Evolutionary conservation across 192 early-diverging fungal genomes (phyloP).

Genomic region (Kickxella alabastrina): DNA sequence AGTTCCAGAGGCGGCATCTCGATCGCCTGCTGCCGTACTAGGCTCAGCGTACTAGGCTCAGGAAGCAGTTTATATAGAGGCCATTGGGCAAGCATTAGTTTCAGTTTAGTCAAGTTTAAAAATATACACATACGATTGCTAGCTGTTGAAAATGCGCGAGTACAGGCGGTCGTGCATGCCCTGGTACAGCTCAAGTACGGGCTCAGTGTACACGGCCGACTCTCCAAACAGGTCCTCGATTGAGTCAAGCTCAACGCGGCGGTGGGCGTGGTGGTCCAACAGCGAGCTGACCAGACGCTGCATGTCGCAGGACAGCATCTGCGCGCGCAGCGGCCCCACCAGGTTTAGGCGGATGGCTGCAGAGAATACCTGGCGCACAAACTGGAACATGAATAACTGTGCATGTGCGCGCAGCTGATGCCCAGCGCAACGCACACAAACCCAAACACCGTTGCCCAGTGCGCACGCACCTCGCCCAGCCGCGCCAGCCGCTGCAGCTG

Average conservation of each 20-base stretch:
- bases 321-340: constrained; percentile 85
- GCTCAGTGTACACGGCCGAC: constrained; percentile 58
- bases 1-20: constrained; percentile 41
- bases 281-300: constrained; percentile 53
- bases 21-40: constrained; percentile 44
- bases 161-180: constrained; percentile 77
- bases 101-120: neutral
- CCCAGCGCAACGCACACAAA: constrained; percentile 56
- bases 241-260: constrained; percentile 12
- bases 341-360: constrained; percentile 86
- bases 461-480: constrained; percentile 54
- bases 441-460: constrained; percentile 79
- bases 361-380: constrained; percentile 81
- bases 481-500: constrained; percentile 53
- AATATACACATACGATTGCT: constrained; percentile 1
- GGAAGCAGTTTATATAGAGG: too few species aligned
- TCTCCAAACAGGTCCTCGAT: constrained; percentile 41
- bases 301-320: constrained; percentile 64
- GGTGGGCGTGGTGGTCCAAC: constrained; percentile 53
- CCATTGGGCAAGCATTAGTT: too few species aligned
- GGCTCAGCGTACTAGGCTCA: too few species aligned
- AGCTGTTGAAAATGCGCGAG: constrained; percentile 76
- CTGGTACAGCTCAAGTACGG: constrained; percentile 68
- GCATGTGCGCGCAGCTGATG: constrained; percentile 55
- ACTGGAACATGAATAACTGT: constrained; percentile 79